Base-by-base conservation (phyloP, 805 yeast genomes). In the Candida mattraensis region DNA sequence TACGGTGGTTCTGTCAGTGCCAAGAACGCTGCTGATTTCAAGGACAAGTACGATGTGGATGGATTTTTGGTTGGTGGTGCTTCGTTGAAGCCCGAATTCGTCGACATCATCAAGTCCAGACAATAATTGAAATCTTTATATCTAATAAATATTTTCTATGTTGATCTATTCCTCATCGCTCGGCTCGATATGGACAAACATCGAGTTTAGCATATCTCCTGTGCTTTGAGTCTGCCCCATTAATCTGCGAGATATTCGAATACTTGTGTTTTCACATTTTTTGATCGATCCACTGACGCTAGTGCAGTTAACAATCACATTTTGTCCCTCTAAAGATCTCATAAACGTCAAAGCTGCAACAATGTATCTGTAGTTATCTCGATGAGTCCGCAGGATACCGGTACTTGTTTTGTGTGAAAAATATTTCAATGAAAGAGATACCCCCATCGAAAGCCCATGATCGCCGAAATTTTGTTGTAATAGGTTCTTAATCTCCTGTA, bases 51-150 rank as follows among this genome's bases (percentile, higher is more conserved):
- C 17, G 96, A 93, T 61, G 94, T 93, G 48, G 99, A 93, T 63
- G 99, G 99, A 36, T 93, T 89, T 91, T 80, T 93, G 60, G 99
- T 93, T 56, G 99, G 99, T 62, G 99, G 99, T 74, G 99, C 99
- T 61, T 87, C 95, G 30, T 80, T 93, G 69, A 93, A 93, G 79
- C 96, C 99, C 51, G 99, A 93, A 74, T 93, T 93, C 62, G 80
- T 87, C 61, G 93, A 87, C 70, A 93, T 93, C 63, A 76, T 93
- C 78, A 91, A 85, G 74, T 85, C 95, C 37, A 83, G 95, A 83
- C 70, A 72, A 63, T 86, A 78, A 64, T 30, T 47, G 25, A 21
- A 34, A 18, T 13, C 22, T 13, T 8, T 17, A 18, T 15, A 15
- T n/a, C 14, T 32, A 15, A 13, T 10, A 22, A 7, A 9, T 13